Percentiles rank a stretch among this genome's conserved stretches.
Conservation (phyloP, 805 yeast species). For the Myxozyma mucilagina region DNA sequence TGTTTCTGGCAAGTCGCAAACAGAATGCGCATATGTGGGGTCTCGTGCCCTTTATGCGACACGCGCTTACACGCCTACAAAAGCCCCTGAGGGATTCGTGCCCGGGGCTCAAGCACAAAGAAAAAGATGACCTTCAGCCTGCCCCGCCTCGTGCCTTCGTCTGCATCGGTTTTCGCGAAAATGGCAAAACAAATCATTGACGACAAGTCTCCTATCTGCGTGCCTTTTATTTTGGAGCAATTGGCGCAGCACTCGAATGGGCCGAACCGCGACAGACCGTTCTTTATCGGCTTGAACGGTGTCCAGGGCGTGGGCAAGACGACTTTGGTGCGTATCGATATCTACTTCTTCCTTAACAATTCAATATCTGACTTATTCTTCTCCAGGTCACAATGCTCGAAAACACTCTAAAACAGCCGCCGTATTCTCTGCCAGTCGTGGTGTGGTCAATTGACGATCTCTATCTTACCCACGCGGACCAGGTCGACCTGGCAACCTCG, state of each 20-base stretch:
- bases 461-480: conserved; percentile 68
- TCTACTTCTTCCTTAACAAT: neutral
- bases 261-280: conserved; percentile 12
- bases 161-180: neutral
- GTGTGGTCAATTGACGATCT: conserved; percentile 80
- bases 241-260: neutral
- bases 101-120: neutral
- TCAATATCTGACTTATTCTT: neutral
- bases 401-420: conserved; percentile 11
- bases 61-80: neutral
- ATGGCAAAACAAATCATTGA: conserved; percentile 14
- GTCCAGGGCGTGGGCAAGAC: conserved; percentile 35
- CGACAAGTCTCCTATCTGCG: conserved; percentile 19
- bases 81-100: conserved; percentile 5
- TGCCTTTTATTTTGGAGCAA: conserved; percentile 21
- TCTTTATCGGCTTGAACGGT: conserved; percentile 32
- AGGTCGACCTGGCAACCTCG: conserved; percentile 46
- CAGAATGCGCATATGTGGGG: neutral
- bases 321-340: conserved; percentile 14
- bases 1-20: neutral
- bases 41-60: neutral
- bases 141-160: too few species aligned
- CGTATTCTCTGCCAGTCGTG: conserved; percentile 35
- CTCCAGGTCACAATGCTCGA: conserved; percentile 12
- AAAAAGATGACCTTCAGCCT: too few species aligned